Evolutionary conservation across 805 yeast species (phyloP).

Genomic region (Kregervanrija delftensis): DNA sequence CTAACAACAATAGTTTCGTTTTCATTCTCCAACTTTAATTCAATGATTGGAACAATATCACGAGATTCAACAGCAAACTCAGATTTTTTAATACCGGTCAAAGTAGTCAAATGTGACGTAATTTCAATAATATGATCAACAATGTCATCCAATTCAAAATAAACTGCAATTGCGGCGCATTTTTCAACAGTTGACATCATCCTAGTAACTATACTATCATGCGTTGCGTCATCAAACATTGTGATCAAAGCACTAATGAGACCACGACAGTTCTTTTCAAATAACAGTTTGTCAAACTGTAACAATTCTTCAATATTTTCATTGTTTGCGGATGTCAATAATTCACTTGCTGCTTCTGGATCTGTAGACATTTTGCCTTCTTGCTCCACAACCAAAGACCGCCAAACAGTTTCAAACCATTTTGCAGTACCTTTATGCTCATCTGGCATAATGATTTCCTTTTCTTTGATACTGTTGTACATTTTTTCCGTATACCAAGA

Average conservation of each 20-base stretch:
- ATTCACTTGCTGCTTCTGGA: not conserved
- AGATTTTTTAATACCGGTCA: conserved; percentile 37
- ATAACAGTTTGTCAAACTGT: conserved; percentile 67
- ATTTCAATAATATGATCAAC: conserved; percentile 62
- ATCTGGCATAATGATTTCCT: conserved; percentile 96
- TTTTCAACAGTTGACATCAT: conserved; percentile 86
- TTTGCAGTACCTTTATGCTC: conserved; percentile 91
- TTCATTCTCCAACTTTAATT: conserved; percentile 43
- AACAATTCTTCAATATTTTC: conserved; percentile 22
- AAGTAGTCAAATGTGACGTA: conserved; percentile 62
- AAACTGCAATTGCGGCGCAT: conserved; percentile 68
- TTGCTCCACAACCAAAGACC: conserved; percentile 52
- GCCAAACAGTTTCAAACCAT: conserved; percentile 88
- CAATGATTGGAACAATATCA: conserved; percentile 39
- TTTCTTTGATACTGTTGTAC: conserved; percentile 69
- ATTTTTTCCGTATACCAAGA: conserved; percentile 78
- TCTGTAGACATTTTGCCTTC: conserved; percentile 23
- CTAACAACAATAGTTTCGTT: conserved; percentile 65
- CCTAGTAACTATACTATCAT: conserved; percentile 81
- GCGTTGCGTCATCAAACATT: conserved; percentile 82
- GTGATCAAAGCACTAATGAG: conserved; percentile 67
- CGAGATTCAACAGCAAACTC: conserved; percentile 24
- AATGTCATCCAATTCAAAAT: conserved; percentile 46
- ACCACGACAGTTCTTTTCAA: conserved; percentile 53
- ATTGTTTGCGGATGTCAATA: conserved; percentile 11